Evolutionary conservation across 148 eudicot species (phyloP).

Genomic region (Diospyros lotus): DNA sequence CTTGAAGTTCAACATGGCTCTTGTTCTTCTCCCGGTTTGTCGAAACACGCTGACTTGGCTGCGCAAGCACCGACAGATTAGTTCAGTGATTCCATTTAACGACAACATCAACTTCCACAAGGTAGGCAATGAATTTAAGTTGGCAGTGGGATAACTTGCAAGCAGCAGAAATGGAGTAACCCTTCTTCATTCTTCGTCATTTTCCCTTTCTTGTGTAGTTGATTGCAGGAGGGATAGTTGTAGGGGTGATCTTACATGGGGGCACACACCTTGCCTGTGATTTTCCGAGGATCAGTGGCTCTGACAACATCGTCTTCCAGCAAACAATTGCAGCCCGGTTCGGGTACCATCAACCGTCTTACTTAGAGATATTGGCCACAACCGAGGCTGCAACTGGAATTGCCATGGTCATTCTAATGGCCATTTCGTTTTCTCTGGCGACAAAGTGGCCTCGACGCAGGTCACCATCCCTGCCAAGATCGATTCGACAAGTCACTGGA

Average conservation of each 20-base stretch:
- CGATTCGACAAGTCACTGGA: slow-evolving; percentile 24
- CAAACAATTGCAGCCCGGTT: slow-evolving; percentile 28
- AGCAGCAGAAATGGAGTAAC: too few species aligned
- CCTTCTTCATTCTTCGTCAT: not conserved
- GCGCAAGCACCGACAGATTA: slow-evolving; percentile 19
- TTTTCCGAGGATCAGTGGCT: slow-evolving; percentile 32
- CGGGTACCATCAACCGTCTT: slow-evolving; percentile 32
- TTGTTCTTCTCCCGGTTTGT: slow-evolving; percentile 37
- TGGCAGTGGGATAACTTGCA: too few species aligned
- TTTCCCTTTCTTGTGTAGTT: slow-evolving; percentile 10
- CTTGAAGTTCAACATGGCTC: slow-evolving; percentile 45
- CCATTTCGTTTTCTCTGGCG: slow-evolving; percentile 28
- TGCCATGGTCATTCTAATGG: slow-evolving; percentile 32
- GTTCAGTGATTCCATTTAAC: slow-evolving; percentile 31
- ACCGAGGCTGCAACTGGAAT: slow-evolving; percentile 26
- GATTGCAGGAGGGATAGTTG: slow-evolving; percentile 42
- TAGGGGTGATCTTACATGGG: slow-evolving; percentile 40
- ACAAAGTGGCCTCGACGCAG: slow-evolving; percentile 22
- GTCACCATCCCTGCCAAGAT: slow-evolving; percentile 16
- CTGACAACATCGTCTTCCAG: slow-evolving; percentile 20
- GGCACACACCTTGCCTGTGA: slow-evolving; percentile 42
- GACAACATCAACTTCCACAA: slow-evolving; percentile 42
- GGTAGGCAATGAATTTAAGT: slow-evolving; percentile 12
- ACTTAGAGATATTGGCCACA: slow-evolving; percentile 24
- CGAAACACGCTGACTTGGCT: slow-evolving; percentile 38